phyloP scores from a whole-genome alignment of 2,329 filamentous ascomycete species.

The Fusarium sp. region DNA sequence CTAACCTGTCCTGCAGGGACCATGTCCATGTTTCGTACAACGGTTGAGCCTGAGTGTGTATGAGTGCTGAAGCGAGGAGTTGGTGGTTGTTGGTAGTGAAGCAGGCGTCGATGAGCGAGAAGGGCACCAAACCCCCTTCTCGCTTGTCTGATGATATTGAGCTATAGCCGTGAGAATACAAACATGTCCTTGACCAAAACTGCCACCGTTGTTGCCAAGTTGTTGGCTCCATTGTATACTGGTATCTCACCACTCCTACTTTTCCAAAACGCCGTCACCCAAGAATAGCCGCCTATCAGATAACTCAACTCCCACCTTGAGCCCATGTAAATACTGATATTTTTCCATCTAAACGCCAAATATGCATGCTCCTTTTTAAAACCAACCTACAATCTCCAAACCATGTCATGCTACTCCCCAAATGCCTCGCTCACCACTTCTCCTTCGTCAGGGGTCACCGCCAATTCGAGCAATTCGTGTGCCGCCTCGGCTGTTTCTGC shows the following conservation, averaged over 20 bases:
- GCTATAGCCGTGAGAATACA: neutral
- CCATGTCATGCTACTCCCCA: constrained; percentile 44
- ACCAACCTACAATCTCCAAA: neutral
- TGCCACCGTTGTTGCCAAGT: neutral
- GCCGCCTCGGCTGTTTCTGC: constrained; percentile 84
- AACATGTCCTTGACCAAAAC: neutral
- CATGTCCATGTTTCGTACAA: constrained; percentile 47
- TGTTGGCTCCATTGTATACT: neutral
- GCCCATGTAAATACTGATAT: neutral
- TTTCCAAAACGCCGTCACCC: constrained; percentile 22
- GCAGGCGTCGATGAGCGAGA: neutral
- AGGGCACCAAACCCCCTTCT: neutral
- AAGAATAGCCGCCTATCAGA: neutral
- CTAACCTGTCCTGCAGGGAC: constrained; percentile 32
- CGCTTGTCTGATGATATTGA: neutral
- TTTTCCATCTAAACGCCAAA: constrained; percentile 27
- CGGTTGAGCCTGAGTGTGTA: constrained; percentile 1
- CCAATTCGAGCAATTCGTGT: constrained; percentile 82
- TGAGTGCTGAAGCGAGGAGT: neutral
- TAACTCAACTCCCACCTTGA: constrained; percentile 1
- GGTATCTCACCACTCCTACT: constrained; percentile 24
- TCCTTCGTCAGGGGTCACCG: constrained; percentile 80
- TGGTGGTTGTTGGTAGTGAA: neutral
- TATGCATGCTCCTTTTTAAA: constrained; percentile 6
- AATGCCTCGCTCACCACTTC: constrained; percentile 58